phyloP scores from a whole-genome alignment of 495 filamentous ascomycete species.

The Tuber calosporum region DNA sequence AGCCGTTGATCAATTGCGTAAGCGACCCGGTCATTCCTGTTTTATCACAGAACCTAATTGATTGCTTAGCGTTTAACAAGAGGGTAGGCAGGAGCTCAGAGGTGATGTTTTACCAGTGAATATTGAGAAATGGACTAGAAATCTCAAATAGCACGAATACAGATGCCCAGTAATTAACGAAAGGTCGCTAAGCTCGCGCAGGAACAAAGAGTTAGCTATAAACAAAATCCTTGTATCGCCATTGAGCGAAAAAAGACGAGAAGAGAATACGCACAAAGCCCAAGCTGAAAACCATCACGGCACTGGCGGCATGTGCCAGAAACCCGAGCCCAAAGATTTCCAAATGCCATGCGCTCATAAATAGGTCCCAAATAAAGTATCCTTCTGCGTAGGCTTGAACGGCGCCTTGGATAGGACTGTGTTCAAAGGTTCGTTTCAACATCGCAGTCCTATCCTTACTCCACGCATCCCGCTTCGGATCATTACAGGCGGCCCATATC shows the following conservation, averaged over 20 bases:
- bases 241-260: not conserved
- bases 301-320: slow-evolving; percentile 80
- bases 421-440: slow-evolving; percentile 78
- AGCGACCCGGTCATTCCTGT: slow-evolving; percentile 81
- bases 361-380: slow-evolving; percentile 94
- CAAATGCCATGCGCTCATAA: slow-evolving; percentile 62
- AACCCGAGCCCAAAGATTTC: slow-evolving; percentile 81
- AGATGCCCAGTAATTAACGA: slow-evolving; percentile 84
- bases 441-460: slow-evolving; percentile 51
- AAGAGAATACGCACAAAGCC: slow-evolving; percentile 69
- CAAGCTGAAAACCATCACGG: slow-evolving; percentile 75
- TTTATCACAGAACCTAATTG: slow-evolving; percentile 75
- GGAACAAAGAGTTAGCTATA: not conserved
- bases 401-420: slow-evolving; percentile 73
- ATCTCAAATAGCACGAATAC: slow-evolving; percentile 98
- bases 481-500: slow-evolving; percentile 73
- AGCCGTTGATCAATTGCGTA: slow-evolving; percentile 79
- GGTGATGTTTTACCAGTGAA: slow-evolving; percentile 64
- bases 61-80: not conserved
- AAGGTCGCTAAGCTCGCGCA: slow-evolving; percentile 62
- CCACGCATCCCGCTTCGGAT: slow-evolving; percentile 60
- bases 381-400: slow-evolving; percentile 77
- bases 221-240: not conserved
- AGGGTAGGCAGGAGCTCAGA: not conserved
- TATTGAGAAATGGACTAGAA: slow-evolving; percentile 84